Conservation (phyloP, 192 early-diverging fungal genomes). For the Podila epicladia region DNA sequence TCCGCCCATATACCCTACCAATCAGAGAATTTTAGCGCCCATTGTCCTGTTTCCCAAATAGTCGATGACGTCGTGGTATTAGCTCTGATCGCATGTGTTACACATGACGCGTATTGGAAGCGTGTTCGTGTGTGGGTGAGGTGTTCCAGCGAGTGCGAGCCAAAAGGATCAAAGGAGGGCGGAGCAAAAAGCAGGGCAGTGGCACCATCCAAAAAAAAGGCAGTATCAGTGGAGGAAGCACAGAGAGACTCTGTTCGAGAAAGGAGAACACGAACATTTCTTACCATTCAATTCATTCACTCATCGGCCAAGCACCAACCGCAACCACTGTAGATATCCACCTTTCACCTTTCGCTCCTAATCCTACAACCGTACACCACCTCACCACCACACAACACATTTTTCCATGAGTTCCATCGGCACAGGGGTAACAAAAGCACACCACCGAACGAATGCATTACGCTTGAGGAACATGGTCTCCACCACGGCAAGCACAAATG, state of each 20-base stretch:
- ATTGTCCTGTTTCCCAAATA: no score
- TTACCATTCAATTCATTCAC: not conserved
- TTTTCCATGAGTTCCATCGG: conserved; percentile 87
- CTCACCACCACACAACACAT: not conserved
- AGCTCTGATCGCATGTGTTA: not conserved
- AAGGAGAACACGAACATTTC: not conserved
- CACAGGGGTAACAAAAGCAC: conserved; percentile 75
- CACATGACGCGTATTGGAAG: conserved; percentile 16
- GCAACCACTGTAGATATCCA: not conserved
- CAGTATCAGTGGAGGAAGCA: not conserved
- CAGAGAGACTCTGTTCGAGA: not conserved
- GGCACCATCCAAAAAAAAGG: not conserved
- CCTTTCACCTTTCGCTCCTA: not conserved
- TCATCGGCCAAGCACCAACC: not conserved
- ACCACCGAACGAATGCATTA: not conserved
- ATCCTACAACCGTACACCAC: not conserved
- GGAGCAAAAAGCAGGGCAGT: not conserved
- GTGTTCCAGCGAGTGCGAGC: not conserved
- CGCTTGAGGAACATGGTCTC: not conserved
- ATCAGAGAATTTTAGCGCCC: no score
- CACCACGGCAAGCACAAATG: conserved; percentile 6
- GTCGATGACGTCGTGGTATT: not conserved
- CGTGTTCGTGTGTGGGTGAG: not conserved
- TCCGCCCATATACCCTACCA: no score
- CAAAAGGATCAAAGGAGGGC: not conserved